Conservation (phyloP, 345 rosid species). For the Passiflora organensis region DNA sequence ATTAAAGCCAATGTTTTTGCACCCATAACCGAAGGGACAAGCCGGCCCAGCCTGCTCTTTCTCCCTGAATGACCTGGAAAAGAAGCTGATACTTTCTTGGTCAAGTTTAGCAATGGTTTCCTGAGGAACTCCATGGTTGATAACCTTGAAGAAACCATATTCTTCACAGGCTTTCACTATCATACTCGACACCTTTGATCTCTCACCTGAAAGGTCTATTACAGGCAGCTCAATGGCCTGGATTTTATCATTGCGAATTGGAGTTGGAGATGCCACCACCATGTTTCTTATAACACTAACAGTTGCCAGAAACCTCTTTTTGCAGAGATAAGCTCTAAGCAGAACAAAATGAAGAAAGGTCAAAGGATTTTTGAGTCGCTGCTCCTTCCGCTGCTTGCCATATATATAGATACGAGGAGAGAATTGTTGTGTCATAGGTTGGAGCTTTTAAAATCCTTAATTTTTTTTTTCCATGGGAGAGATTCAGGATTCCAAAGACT, state of each 20-base stretch:
- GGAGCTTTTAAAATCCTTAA: not conserved
- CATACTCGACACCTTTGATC: constrained; percentile 4
- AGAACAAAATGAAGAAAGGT: not conserved
- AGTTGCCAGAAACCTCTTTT: too few relatives aligned
- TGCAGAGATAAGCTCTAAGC: too few relatives aligned
- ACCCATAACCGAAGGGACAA: constrained; percentile 31
- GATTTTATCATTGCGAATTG: constrained; percentile 1
- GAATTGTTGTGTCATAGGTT: too few relatives aligned
- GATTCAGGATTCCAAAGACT: not conserved
- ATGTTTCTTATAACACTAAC: too few relatives aligned
- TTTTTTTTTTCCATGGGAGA: not conserved
- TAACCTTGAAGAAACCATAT: constrained; percentile 32
- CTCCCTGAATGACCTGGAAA: constrained; percentile 16
- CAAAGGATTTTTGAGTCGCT: too few relatives aligned
- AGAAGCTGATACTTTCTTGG: constrained; percentile 18
- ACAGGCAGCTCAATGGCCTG: constrained; percentile 16
- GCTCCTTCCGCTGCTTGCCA: too few relatives aligned
- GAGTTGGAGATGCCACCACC: constrained; percentile 25
- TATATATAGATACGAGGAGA: not conserved
- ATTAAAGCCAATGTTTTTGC: constrained; percentile 32
- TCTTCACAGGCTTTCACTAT: constrained; percentile 30
- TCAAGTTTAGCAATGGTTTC: constrained; percentile 19
- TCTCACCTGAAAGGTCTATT: constrained; percentile 20
- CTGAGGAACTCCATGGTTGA: constrained; percentile 27
- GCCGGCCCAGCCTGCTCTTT: constrained; percentile 27